Base-by-base conservation (phyloP, 768 basidiomycete genomes). In the Hericium alpestre region DNA sequence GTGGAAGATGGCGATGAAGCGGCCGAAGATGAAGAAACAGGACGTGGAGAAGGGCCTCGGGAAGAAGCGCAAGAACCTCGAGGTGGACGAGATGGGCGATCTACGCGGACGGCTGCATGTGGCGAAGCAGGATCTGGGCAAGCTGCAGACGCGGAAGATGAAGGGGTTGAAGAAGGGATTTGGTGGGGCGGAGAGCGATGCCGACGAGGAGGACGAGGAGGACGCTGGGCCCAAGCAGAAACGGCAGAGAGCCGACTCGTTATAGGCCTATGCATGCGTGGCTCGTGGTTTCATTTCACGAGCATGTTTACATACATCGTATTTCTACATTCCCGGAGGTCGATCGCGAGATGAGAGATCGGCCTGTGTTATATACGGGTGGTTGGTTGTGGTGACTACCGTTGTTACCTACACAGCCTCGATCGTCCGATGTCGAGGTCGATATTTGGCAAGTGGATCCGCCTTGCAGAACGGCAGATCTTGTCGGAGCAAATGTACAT, bases 41-140 rank as follows among this genome's bases (percentile, higher is more conserved):
- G 90, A 93, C 38, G 73, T 95, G 50, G 91, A 90, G 73, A 83
- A 79, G 68, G 92, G 93, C 0, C 66, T 92, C 10, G 92, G 90
- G n/a, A 90, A 90, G 79, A 90, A 89, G 78, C 81, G 78, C 71
- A 94, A 93, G 82, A 99, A 99, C 67, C 67, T 92, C 71, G 92
- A 93, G 74, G 90, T 93, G 65, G 95, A 99, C 75, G 92, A 90
- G 71, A 96, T 98, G 95, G 96, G 96, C 56, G 91, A 99, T 68
- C 70, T 93, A 71, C 80, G 95, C 65, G 96, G 94, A 47, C 78
- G 83, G 58, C 81, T 99, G 27, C 94, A 98, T 70, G 71, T 98
- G 56, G 89, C 74, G 58, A 90, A 83, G 70, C 95, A 99, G 74
- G 91, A 98, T 72, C 69, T 99, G 64, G 72, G 70, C 62, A 88